Conservation (phyloP, 331 rosid genomes). For the Malus hybrid region DNA sequence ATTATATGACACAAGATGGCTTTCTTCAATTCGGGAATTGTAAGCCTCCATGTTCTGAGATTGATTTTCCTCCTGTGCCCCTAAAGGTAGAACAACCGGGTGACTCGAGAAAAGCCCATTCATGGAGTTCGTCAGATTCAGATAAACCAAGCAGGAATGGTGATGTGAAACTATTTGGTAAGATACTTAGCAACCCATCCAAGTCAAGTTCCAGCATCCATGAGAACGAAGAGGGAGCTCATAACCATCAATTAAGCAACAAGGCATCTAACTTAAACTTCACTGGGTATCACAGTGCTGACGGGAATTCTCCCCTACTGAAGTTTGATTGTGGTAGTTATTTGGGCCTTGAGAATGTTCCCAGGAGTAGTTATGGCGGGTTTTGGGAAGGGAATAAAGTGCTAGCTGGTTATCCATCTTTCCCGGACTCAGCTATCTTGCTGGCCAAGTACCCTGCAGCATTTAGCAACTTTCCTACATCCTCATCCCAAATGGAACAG, state of each 20-base stretch:
- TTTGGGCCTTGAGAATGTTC: constrained; percentile 55
- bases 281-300: constrained; percentile 36
- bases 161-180: constrained; percentile 87
- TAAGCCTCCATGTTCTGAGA: constrained; percentile 21
- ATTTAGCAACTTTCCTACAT: constrained; percentile 46
- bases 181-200: constrained; percentile 63
- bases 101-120: constrained; percentile 24
- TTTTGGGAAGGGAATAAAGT: constrained; percentile 70
- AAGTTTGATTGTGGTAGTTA: constrained; percentile 43
- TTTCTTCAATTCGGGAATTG: constrained; percentile 22
- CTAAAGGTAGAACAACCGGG: constrained; percentile 27
- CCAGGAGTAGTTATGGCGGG: constrained; percentile 39
- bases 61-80: constrained; percentile 42
- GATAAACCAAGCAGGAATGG: constrained; percentile 69
- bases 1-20: constrained; percentile 1
- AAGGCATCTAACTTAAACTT: constrained; percentile 39
- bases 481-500: constrained; percentile 45
- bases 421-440: constrained; percentile 75
- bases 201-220: constrained; percentile 30
- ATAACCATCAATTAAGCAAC: constrained; percentile 33
- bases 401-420: constrained; percentile 47
- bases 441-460: constrained; percentile 88
- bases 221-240: constrained; percentile 40
- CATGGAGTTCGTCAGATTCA: constrained; percentile 43
- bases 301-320: constrained; percentile 43